Conservation (phyloP, 2,329 filamentous ascomycete species). For the Elsinoe fawcettii region DNA sequence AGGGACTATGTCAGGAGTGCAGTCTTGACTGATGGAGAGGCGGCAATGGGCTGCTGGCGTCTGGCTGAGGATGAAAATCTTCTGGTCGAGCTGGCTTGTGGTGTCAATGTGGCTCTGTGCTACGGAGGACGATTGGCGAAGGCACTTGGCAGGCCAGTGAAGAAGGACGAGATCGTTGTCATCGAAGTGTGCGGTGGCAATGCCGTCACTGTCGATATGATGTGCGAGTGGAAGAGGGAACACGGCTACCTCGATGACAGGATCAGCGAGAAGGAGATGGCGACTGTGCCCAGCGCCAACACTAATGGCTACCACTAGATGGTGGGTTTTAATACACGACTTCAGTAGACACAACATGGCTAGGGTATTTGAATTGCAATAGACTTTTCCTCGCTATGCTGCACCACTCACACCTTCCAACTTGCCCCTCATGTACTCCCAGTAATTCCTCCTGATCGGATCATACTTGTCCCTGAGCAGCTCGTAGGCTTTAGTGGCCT, state of each 20-base stretch:
- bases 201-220: conserved; percentile 45
- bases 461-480: conserved; percentile 81
- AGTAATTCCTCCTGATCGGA: conserved; percentile 83
- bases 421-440: conserved; percentile 63
- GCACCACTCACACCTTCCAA: conserved; percentile 25
- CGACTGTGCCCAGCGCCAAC: conserved; percentile 18
- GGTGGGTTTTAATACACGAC: neutral
- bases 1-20: conserved; percentile 48
- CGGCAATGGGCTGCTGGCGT: conserved; percentile 65
- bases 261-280: conserved; percentile 4
- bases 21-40: conserved; percentile 67
- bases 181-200: conserved; percentile 71
- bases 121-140: conserved; percentile 58
- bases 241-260: conserved; percentile 26
- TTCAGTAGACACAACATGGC: conserved; percentile 4
- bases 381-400: neutral
- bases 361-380: neutral
- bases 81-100: conserved; percentile 78
- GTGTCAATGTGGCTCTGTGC: conserved; percentile 64
- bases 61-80: conserved; percentile 76
- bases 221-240: conserved; percentile 42
- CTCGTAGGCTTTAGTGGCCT: conserved; percentile 61
- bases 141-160: conserved; percentile 53
- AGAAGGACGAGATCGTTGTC: conserved; percentile 63
- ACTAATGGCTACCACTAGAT: conserved; percentile 9